A percentile compares a stretch with the other conserved stretches of the same genome.
These are phyloP conservation scores for Pyricularia sp. DNA, from an alignment of 2,329 filamentous ascomycete genomes.

Conservation along the genomic window DNA sequence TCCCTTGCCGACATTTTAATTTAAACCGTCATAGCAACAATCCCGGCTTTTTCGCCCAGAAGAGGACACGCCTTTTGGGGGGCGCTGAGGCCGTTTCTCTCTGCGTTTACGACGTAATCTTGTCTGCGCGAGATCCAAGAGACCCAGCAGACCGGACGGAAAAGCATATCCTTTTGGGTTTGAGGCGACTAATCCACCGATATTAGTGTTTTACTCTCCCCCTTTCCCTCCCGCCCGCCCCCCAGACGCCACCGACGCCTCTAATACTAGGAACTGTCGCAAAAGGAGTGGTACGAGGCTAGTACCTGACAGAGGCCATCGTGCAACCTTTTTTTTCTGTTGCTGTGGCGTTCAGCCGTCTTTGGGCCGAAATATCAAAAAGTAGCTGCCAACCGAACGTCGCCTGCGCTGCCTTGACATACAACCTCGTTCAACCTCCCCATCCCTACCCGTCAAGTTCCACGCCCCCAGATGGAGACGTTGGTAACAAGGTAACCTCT, in stretches of 20 bases:
- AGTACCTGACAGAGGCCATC: neutral
- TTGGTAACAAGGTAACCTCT: neutral
- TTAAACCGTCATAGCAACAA: neutral
- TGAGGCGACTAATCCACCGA: neutral
- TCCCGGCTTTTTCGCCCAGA: neutral
- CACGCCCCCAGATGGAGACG: neutral
- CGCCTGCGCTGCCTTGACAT: too few relatives aligned
- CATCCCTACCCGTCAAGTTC: neutral
- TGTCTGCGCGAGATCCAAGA: neutral
- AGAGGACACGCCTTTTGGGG: neutral
- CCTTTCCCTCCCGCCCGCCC: neutral
- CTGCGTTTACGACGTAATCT: neutral
- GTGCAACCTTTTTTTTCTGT: neutral
- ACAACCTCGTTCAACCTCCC: neutral
- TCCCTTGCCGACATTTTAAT: slow-evolving; percentile 1
- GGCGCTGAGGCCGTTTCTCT: neutral
- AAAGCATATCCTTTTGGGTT: neutral
- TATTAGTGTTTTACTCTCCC: neutral
- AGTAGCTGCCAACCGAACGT: neutral
- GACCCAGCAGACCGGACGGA: neutral
- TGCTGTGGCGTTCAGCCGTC: neutral
- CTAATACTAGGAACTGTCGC: neutral
- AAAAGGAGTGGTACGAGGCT: neutral
- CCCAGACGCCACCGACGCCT: neutral
- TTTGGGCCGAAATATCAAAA: neutral